Evolutionary conservation across 2,329 filamentous ascomycete species (phyloP).

Genomic region (Chaetomiaceae sp.): DNA sequence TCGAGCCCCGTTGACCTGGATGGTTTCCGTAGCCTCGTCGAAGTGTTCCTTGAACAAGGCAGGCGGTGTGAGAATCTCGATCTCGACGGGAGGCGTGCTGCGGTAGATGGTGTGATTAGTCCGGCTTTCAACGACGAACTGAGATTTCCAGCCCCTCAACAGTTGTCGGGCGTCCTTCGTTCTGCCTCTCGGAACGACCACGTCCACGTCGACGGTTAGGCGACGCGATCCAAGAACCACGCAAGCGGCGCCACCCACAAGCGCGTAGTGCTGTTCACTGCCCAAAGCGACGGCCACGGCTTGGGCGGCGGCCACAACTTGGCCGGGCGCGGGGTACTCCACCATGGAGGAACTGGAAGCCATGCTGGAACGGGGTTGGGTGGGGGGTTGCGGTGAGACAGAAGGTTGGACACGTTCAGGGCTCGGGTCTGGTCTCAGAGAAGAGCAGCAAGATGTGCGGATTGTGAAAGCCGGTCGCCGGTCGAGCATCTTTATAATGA

Average conservation of each 20-base stretch:
- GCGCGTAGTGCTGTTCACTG: neutral
- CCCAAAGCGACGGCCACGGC: too few species aligned
- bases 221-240: neutral
- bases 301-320: too few species aligned
- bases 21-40: neutral
- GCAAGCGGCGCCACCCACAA: neutral
- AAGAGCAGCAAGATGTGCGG: too few species aligned
- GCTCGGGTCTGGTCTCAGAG: too few species aligned
- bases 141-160: neutral
- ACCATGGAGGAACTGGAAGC: too few species aligned
- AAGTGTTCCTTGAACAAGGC: conserved; percentile 3
- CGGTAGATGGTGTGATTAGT: conserved; percentile 6
- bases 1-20: neutral
- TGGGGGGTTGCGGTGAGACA: too few species aligned
- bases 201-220: neutral
- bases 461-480: too few species aligned
- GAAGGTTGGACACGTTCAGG: too few species aligned
- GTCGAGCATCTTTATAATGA: too few species aligned
- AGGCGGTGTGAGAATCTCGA: conserved; percentile 2
- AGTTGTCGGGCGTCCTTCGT: neutral
- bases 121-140: neutral
- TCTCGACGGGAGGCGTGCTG: neutral
- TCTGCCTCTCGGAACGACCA: neutral
- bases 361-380: too few species aligned
- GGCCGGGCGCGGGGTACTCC: too few species aligned